Conservation (phyloP, 257 asterid species). For the Lavandula angustifolia region DNA sequence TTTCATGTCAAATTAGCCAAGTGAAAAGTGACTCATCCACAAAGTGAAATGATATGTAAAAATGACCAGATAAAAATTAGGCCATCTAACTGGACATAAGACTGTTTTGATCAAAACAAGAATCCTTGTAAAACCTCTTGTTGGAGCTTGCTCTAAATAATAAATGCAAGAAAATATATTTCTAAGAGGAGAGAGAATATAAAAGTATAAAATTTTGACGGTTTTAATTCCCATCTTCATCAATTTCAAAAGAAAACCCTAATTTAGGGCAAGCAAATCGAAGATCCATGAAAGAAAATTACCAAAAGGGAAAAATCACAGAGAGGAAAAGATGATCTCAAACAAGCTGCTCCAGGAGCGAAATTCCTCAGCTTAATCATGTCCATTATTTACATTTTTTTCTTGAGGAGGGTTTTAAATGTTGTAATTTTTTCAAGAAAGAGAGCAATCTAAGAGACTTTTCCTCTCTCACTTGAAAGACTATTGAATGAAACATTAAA, state of each 20-base stretch:
- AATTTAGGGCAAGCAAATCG: conserved; percentile 1
- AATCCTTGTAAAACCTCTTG: conserved; percentile 7
- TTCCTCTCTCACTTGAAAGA: no score
- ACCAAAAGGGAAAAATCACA: neutral
- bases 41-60: neutral
- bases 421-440: neutral
- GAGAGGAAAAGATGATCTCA: neutral
- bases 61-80: conserved; percentile 26
- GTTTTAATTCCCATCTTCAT: neutral
- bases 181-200: conserved; percentile 14
- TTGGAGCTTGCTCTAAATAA: neutral
- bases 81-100: conserved; percentile 39
- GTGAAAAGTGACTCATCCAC: conserved; percentile 11
- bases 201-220: neutral
- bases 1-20: conserved; percentile 27
- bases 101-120: conserved; percentile 26
- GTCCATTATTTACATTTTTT: neutral
- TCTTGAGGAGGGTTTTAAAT: neutral
- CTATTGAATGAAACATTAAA: neutral
- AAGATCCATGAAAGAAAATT: neutral
- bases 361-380: neutral
- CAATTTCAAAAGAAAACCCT: conserved; percentile 27
- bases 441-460: neutral
- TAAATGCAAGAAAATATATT: conserved; percentile 2
- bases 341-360: no score